Base-by-base conservation (phyloP, 495 filamentous ascomycete genomes). In the Coniosporium apollinis region DNA sequence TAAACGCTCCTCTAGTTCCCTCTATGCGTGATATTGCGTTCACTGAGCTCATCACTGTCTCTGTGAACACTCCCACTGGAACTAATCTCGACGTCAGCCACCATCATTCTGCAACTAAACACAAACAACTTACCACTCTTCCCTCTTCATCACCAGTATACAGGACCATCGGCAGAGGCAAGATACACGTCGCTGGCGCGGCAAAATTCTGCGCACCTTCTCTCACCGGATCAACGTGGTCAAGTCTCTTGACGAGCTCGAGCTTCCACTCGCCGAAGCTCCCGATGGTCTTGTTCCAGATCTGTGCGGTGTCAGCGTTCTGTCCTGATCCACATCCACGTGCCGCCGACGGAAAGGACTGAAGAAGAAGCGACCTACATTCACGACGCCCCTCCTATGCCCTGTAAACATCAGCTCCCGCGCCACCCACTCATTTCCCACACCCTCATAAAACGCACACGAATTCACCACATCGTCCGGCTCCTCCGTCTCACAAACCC, bases 131-230 rank as follows among this genome's bases (percentile, higher is more conserved):
- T 42, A 77, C 72, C 50, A 94, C 86, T 60, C 76, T 60, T 28
- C 86, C 86, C 28, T 77, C 73, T 39, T 93, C 87, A 60, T 94
- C 86, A 5, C 89, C 87, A 0, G 87, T 93, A 57, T 94, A 94
- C 9, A 96, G 79, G 36, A 76, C 67, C 42, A 75, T 71, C 43
- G 79, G 69, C 64, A 85, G 78, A 9, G 89, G 82, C 31, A 82
- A 62, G 35, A 97, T 81, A 43, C 78, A 85, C 17, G 81, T 93
- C 36, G 94, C 85, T 1, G 77, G 75, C n/a, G 76, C 76, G 29
- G 69, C 66, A n/a, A 75, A 69, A 44, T 91, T 87, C 20, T 65
- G 69, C 0, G 82, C 82, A 20, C 64, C 75, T 51, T 82, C 79
- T 34, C 73, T 72, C 39, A 59, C 66, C 31, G 64, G 60, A 52